Evolutionary conservation across 1,139 yeast genomes (phyloP), one percentile per base, ranked within the genome.

Genomic region (Pichia sp.): DNA sequence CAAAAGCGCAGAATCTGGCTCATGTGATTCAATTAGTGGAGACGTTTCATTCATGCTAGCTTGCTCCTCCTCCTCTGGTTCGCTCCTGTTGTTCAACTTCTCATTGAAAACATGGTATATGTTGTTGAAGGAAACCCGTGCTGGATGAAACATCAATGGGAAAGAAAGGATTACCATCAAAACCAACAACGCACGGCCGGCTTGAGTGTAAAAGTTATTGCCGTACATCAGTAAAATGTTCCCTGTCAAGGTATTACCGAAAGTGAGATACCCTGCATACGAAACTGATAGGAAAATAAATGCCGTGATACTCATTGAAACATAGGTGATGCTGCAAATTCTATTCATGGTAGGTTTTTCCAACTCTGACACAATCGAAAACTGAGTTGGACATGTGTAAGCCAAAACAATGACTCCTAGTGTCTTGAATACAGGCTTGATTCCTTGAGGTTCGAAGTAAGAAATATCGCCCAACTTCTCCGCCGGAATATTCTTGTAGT

Each of bases 331-430:
- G n/a, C 63, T 67, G 8, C 77, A 64, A 50, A 86, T 75, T 51
- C 79, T 78, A 6, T 69, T 58, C 56, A 84, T 69, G 0, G 85
- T 72, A 60, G 83, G 84, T 60, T 81, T 80, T 49, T 72, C 71
- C 50, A 93, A 75, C 71, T 93, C 99, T 66, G 91, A 89, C 64
- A 91, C 81, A 54, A 92, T 87, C 9, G 96, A 85, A 70, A 88
- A 92, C 84, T 93, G 87, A 69, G 86, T 93, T 73, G 93, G 97
- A 59, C 98, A 95, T 0, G 98, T 92, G 70, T 83, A 95, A 3
- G 98, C 98, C 73, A 95, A 90, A 17, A 93, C 87, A 56, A 93
- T 82, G 61, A 93, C 87, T n/a, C 97, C 95, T 64, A 93, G 82
- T 5, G 96, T 85, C 40, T 91, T 81, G 55, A 90, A 77, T 12